Evolutionary conservation across 1,284 basidiomycete species (phyloP), one percentile per base, ranked within the genome.

Genomic region (Cryptococcus amylolentus): DNA sequence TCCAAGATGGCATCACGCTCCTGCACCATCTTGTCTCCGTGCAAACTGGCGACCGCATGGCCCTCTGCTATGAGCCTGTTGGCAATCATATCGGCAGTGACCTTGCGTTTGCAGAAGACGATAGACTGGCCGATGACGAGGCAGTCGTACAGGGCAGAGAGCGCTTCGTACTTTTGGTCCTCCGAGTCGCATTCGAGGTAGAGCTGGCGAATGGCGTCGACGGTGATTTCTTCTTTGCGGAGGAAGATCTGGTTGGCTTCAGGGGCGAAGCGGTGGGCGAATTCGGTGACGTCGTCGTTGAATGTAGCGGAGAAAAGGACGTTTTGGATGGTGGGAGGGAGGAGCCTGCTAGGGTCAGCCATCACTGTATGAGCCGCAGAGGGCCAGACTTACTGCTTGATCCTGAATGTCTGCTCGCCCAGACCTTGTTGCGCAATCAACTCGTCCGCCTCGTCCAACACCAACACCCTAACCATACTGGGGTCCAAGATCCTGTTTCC

Each of bases 261-360:
- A 0, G 96, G 94, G 14, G 95, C 94, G 72, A 98, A 94, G 65
- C 91, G 90, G 59, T 82, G 81, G 8, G 96, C 95, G 73, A 96
- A 98, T 16, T 80, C 81, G 54, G 91, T 88, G 60, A 98, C 95
- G 61, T 89, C 83, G 69, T 96, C 90, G 13, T 93, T 91, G 84
- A 98, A 98, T 2, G 96, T 99, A 41, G 96, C 96, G 4, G 94
- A 98, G 81, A 99, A 98, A 54, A 98, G 86, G 57, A 98, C 87
- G 60, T 94, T 91, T 75, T 98, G 96, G 28, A 84, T 82, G 6
- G 80, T 58, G 10, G 63, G 60, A 1, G 77, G 76, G 9, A 78
- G 69, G 62, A 69, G 63, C 47, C 75, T 77, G 53, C 4, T 28
- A 9, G 20, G 18, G 28, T 26, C 20, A 20, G 52, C 52, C 40